Conservation (phyloP, 2,329 filamentous ascomycete genomes). For the Penicillium sp. region DNA sequence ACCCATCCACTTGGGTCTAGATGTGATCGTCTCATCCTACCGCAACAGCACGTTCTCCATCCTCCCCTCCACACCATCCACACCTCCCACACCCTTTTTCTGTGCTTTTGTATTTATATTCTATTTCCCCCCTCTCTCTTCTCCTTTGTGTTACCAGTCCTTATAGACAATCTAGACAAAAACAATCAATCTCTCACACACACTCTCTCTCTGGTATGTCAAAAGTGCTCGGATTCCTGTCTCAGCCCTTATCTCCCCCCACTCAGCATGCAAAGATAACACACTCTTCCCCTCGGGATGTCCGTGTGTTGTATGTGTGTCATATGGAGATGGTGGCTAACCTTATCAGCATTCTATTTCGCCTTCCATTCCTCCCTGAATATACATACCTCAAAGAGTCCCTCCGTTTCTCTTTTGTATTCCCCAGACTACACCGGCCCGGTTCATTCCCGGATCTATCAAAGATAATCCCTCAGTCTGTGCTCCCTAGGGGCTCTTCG, state of each 20-base stretch:
- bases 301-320: neutral
- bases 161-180: neutral
- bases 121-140: neutral
- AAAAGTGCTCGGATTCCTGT: constrained; percentile 16
- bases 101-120: constrained; percentile 5
- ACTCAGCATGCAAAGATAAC: constrained; percentile 26
- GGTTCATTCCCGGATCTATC: constrained; percentile 3
- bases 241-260: constrained; percentile 29
- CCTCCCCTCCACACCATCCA: neutral
- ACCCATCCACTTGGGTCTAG: neutral
- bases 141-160: neutral
- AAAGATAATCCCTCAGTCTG: constrained; percentile 33
- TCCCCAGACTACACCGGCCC: neutral
- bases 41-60: constrained; percentile 9
- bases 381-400: constrained; percentile 2
- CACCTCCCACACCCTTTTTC: neutral
- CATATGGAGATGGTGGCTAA: constrained; percentile 8
- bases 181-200: neutral
- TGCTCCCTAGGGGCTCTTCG: constrained; percentile 26
- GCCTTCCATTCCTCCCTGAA: neutral
- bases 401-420: constrained; percentile 2
- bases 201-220: neutral
- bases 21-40: constrained; percentile 15
- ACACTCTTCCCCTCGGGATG: neutral
- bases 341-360: constrained; percentile 19